Base-by-base conservation (phyloP, 2,329 filamentous ascomycete genomes). In the Fusarium vanettenii region DNA sequence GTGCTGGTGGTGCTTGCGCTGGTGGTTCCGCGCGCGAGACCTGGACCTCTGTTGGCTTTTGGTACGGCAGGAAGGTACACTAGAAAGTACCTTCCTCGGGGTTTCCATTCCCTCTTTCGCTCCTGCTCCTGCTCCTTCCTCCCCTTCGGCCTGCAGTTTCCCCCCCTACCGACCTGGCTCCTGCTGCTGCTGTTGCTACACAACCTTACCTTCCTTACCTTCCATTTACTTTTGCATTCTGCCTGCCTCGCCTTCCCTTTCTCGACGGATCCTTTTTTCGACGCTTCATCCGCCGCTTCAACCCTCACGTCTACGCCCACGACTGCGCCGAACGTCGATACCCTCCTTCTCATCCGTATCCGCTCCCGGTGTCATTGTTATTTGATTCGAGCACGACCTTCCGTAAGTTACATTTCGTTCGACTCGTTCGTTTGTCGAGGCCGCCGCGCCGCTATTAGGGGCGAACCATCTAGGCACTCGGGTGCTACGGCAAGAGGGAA, bases 221-320 rank as follows among this genome's bases (percentile, higher is more conserved):
- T 67, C 60, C 72, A 69, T 71, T 75, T 69, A 69, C 70, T 74
- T 70, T 74, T 52, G 48, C 48, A 52, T 29, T 52, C 48, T 29
- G 25, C 48, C 48, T 52, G 48, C 48, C 48, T 52, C 48, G 48
- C 25, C 48, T 52, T 52, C 48, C 67, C 70, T 52, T 69, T 74
- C 66, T 72, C 69, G 74, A 75, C 74, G 70, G 70, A 74, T 69
- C 74, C 72, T 78, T 79, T 77, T 78, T 77, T 73, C 60, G 64
- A 68, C 66, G 69, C 64, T 75, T 76, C 74, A 73, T 61, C 67
- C 55, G 70, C 69, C 72, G 68, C 78, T 75, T 72, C 73, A 73
- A 67, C n/a, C 72, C 70, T 70, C 67, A 59, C 52, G 45, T 67
- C 71, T 66, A 70, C 60, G 20, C 45, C 65, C 50, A 76, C 64